Percentiles rank a stretch among this genome's conserved stretches.
These are phyloP conservation scores for Wickerhamiella sorbophila DNA, from an alignment of 805 yeast species.

Conservation along the genomic window DNA sequence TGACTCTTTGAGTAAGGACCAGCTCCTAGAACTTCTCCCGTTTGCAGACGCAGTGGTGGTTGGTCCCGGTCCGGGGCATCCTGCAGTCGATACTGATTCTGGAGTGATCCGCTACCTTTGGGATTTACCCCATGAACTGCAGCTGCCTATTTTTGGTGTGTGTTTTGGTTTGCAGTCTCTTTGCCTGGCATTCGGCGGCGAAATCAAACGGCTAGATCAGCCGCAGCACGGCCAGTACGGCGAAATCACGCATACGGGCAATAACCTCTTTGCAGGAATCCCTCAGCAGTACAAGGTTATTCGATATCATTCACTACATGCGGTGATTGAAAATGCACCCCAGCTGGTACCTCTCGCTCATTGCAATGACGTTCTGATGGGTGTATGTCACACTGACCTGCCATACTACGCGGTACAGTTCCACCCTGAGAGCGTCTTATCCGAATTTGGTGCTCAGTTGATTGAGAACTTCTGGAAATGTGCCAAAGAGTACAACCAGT, in stretches of 20 bases:
- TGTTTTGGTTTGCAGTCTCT: conserved; percentile 88
- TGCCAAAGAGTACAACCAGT: conserved; percentile 28
- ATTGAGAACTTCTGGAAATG: conserved; percentile 47
- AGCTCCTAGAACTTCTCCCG: conserved; percentile 31
- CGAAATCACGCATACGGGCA: conserved; percentile 26
- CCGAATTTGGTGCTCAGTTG: conserved; percentile 46
- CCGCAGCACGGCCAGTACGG: conserved; percentile 83
- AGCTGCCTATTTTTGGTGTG: conserved; percentile 69
- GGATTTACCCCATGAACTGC: conserved; percentile 23
- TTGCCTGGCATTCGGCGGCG: conserved; percentile 46
- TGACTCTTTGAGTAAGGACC: conserved; percentile 33
- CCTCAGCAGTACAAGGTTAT: conserved; percentile 47
- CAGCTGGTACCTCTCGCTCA: conserved; percentile 18
- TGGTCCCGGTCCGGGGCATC: conserved; percentile 98
- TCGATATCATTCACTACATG: conserved; percentile 78
- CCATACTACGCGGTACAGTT: conserved; percentile 94
- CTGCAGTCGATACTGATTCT: conserved; percentile 44
- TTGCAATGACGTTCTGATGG: conserved; percentile 51
- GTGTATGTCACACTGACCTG: conserved; percentile 40
- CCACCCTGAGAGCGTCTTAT: conserved; percentile 92
- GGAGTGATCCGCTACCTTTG: conserved; percentile 56
- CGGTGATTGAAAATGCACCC: conserved; percentile 15
- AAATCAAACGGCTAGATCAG: conserved; percentile 36
- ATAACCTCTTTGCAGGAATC: conserved; percentile 31
- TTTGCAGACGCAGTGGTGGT: conserved; percentile 62